Base-by-base conservation (phyloP, 2,329 filamentous ascomycete genomes). In the Chaetomiaceae sp. region DNA sequence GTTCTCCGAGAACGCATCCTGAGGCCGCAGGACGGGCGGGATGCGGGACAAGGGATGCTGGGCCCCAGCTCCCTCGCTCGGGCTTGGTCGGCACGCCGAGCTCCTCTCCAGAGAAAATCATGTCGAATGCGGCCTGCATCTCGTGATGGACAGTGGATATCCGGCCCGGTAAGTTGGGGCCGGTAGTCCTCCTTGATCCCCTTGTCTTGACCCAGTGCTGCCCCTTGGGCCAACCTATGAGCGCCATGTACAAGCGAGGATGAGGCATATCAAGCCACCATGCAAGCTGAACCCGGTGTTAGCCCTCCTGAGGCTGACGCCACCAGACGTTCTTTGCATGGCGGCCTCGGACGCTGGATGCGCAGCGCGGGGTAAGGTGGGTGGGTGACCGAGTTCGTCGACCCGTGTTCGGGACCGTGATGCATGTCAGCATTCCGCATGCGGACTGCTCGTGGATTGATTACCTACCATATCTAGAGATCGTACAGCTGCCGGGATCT, bases 251-350 rank as follows among this genome's bases (percentile, higher is more conserved):
- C 34, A 47, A 47, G 32, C 20, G 33, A 37, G n/a, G 23, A 8
- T 13, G 6, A 47, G 44, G 32, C 23, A 18, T 11, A 8, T 4
- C 16, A 38, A 23, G 34, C 36, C 46, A 40, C 36, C 36, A 48
- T 48, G 46, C 46, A 23, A 7, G 20, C 34, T 40, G 29, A 48
- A 48, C 46, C 46, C 18, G 46, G 46, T 37, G 27, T 10, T 30
- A 9, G 18, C 11, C 3, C 5, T 13, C 29, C 25, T 32, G 27
- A 48, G 18, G 36, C 21, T 40, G 46, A 32, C 32, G 23, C 44
- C 32, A 47, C 21, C 8, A 25, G 18, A n/a, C n/a, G 21, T 11
- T 14, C 33, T 13, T 30, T 47, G 44, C 44, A 37, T 13, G 44
- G 21, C 16, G 25, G 18, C 11, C 27, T 13, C 32, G 37, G 21